Evolutionary conservation across 139 green algal genomes (phyloP), one percentile per base, ranked within the genome.

Genomic region (Haematococcus sp.): DNA sequence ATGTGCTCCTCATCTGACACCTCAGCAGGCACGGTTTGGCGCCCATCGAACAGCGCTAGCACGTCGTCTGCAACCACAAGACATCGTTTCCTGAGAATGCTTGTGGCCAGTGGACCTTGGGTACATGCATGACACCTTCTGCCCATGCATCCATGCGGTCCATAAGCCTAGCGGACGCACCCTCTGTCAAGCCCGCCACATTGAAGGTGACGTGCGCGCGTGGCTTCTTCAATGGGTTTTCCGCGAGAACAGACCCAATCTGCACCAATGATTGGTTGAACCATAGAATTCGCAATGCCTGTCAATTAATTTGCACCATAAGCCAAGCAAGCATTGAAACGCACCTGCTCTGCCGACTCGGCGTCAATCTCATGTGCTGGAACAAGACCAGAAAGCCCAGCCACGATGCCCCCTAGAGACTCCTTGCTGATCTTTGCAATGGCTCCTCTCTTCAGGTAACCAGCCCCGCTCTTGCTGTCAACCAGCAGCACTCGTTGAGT

Each of bases 201-300:
- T 69, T 73, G 2, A 78, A 28, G 0, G 25, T 4, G 0, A 73
- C 73, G 25, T 73, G 71, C 16, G 73, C 73, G 19, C 58, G 49
- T 2, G 73, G 73, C 64, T 78, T 73, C 27, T 23, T 46, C n/a
- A 78, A 46, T 1, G 73, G 31, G 20, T 28, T 63, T 9, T 63
- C 61, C 73, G 68, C 66, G 3, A 73, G 43, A 16, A 78, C 54
- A 51, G 3, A 33, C 15, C n/a, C 31, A 2, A 78, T 63, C 64
- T 69, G 71, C 73, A 31, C 20, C 17, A 28, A 19, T 61, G 54
- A 28, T 61, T 61, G 54, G 23, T 61, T 30, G 31, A 30, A 32
- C 51, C 44, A 1, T 33, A 17, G 4, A 5, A 40, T 44, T 43
- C 59, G n/a, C 16, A 20, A 67, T 35, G 17, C 16, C 27, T 44